Evolutionary conservation across 345 rosid genomes (phyloP).

Genomic region (Salix suchowensis): DNA sequence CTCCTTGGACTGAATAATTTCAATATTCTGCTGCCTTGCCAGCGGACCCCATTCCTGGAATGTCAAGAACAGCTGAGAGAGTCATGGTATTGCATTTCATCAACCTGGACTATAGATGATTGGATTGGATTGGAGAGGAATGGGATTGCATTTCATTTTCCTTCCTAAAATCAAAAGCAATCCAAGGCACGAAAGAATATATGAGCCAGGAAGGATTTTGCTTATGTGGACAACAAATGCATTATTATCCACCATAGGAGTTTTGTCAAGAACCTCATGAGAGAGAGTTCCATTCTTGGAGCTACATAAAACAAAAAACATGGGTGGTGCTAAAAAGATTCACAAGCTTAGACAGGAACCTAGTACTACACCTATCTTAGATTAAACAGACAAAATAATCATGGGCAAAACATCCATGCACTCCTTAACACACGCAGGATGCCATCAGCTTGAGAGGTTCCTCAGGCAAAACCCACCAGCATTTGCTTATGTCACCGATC

Average conservation of each 20-base stretch:
- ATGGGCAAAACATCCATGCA: no score
- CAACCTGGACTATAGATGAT: not conserved
- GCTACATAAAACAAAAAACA: not conserved
- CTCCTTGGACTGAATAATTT: conserved; percentile 4
- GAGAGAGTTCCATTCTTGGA: not conserved
- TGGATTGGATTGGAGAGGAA: not conserved
- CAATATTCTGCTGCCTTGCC: not conserved
- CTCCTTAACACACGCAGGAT: not conserved
- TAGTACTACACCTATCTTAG: not conserved
- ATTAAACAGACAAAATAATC: not conserved
- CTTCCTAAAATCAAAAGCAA: not conserved
- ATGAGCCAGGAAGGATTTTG: not conserved
- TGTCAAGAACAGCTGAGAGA: not conserved
- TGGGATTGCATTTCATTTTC: not conserved
- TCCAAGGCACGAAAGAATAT: not conserved
- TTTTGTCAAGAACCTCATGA: conserved; percentile 2
- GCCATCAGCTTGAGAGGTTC: not conserved
- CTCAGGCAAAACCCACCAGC: not conserved
- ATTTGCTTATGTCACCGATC: not conserved
- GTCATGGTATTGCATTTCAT: not conserved
- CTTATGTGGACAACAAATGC: not conserved
- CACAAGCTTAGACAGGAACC: not conserved
- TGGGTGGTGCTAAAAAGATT: not conserved
- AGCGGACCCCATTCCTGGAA: not conserved
- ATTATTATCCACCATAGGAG: not conserved